phyloP scores from a whole-genome alignment of 805 yeast genomes.

The Saccharomycopsis fermentans region DNA sequence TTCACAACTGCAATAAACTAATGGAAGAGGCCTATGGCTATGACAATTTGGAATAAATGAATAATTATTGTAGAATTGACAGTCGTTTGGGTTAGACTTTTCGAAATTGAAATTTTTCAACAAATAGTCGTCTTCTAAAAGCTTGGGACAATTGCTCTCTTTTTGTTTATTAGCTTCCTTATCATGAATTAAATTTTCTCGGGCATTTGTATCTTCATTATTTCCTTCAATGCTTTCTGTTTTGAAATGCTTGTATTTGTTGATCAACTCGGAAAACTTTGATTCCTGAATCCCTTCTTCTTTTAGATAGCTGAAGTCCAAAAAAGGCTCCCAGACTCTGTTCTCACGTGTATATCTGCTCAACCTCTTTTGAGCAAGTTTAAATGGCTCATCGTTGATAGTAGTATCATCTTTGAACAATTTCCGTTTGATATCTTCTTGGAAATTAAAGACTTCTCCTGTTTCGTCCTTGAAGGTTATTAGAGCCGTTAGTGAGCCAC shows the following conservation, averaged over 20 bases:
- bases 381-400: not conserved
- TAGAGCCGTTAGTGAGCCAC: not conserved
- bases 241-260: not conserved
- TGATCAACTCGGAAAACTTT: not conserved
- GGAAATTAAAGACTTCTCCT: not conserved
- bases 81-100: not conserved
- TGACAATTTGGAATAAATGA: not conserved
- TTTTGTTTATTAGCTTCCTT: not conserved
- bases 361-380: not conserved
- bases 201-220: not conserved
- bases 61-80: not conserved
- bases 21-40: not conserved
- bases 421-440: not conserved
- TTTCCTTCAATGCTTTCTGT: not conserved
- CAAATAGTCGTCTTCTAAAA: not conserved
- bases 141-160: not conserved
- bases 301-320: not conserved
- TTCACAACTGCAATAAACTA: constrained; percentile 4
- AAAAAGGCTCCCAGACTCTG: not conserved
- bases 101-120: not conserved
- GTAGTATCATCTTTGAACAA: not conserved
- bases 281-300: not conserved
- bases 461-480: not conserved
- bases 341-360: not conserved
- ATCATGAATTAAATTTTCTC: not conserved